Evolutionary conservation across 345 rosid genomes (phyloP), one percentile per base, ranked within the genome.

Genomic region (Lepidium sativum): DNA sequence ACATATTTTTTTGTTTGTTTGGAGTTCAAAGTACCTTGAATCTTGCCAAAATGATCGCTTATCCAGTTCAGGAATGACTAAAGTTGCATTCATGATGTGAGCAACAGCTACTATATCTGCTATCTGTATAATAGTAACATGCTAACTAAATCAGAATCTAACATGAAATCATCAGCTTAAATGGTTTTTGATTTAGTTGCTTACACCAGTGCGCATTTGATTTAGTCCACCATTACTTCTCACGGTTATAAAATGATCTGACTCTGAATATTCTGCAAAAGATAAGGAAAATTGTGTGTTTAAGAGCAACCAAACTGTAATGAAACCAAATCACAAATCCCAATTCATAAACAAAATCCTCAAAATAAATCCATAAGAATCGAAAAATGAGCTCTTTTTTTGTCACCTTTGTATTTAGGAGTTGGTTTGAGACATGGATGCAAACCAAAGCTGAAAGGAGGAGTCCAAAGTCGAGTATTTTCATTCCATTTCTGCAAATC

Each of bases 181-280:
- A 31, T 13, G 3, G 20, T 50, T 35, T 14, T 9, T 31, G 34
- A 41, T 56, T n/a, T 39, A 23, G 55, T 42, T 16, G 75, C 99
- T 80, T 85, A 90, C 99, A 76, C 97, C 99, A 32, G 91, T 84
- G 42, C 97, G 96, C 99, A 94, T 94, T 75, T 94, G 99, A 76
- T 94, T 94, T 52, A 94, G 65, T 27, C 99, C 99, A 49, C 99
- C 99, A 66, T 94, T 94, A 79, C 96, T 81, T 83, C 78, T 81
- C 60, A 94, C 96, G 48, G 97, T 90, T 54, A 94, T 70, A 71
- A 79, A 90, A 41, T 38, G 84, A 59, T 78, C 81, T 20, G 78
- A 69, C 68, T 75, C 86, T 69, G 41, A 53, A 31, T 82, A 70
- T 74, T 80, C 97, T 92, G 80, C 56, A 48, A 63, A 66, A 54